Conservation (phyloP, 176 grass and related monocot genomes). For the Triticum urartu region DNA sequence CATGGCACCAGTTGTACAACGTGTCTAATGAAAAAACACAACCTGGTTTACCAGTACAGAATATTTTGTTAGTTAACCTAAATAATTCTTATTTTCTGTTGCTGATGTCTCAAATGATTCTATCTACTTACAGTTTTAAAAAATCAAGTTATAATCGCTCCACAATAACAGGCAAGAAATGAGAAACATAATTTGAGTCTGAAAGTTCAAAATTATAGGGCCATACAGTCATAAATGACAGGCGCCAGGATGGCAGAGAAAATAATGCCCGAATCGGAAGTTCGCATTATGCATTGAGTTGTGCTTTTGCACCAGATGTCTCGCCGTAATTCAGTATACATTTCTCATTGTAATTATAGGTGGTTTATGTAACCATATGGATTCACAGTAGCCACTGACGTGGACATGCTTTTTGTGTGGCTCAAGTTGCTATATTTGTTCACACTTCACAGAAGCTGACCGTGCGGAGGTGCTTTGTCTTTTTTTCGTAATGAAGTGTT, state of each 20-base stretch:
- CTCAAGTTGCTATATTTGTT: background rate
- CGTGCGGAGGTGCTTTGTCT: background rate
- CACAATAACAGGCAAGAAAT: background rate
- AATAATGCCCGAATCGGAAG: background rate
- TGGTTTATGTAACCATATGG: background rate
- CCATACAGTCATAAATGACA: background rate
- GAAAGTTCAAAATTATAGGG: background rate
- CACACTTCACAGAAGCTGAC: background rate
- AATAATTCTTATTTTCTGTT: background rate
- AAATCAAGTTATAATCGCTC: background rate
- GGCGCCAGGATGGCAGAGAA: background rate
- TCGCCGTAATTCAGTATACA: background rate
- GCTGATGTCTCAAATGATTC: background rate
- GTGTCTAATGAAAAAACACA: background rate
- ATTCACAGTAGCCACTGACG: background rate
- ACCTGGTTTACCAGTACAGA: background rate
- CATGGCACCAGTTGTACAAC: background rate
- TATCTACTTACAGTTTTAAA: background rate
- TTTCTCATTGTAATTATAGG: background rate
- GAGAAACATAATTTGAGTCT: background rate
- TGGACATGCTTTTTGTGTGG: background rate
- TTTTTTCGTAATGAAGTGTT: background rate
- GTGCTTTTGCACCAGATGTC: background rate
- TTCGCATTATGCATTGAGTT: background rate
- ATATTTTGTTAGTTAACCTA: background rate